These are phyloP conservation scores for Cokeromyces recurvatus DNA, from an alignment of 371 early-diverging fungal species.

Conservation along the genomic window DNA sequence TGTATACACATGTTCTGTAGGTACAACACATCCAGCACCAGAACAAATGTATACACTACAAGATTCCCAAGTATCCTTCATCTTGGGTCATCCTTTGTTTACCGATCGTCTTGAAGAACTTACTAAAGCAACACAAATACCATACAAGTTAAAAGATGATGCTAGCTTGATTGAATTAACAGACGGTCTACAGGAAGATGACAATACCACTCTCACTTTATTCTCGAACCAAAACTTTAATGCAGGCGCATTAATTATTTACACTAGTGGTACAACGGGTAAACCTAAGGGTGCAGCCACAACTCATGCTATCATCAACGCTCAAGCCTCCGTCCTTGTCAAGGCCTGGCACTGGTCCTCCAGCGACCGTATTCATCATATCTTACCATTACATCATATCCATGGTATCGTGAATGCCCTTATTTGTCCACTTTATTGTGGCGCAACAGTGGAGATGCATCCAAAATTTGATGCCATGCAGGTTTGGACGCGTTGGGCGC, in stretches of 20 bases:
- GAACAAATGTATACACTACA: slow-evolving; percentile 63
- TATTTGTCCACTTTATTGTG: slow-evolving; percentile 56
- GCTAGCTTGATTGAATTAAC: not conserved
- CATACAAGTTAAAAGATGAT: slow-evolving; percentile 1
- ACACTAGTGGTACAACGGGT: slow-evolving; percentile 78
- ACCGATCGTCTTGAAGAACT: slow-evolving; percentile 22
- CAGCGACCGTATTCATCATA: slow-evolving; percentile 69
- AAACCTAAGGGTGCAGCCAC: slow-evolving; percentile 81
- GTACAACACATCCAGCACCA: slow-evolving; percentile 58
- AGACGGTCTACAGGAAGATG: not conserved
- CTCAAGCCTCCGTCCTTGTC: slow-evolving; percentile 60
- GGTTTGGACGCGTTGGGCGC: slow-evolving; percentile 60
- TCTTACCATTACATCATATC: slow-evolving; percentile 82
- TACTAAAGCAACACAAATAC: slow-evolving; percentile 8
- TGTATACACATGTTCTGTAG: slow-evolving; percentile 12
- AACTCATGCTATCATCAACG: slow-evolving; percentile 61
- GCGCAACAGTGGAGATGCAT: slow-evolving; percentile 76
- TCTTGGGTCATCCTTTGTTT: slow-evolving; percentile 42
- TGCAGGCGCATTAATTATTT: slow-evolving; percentile 69
- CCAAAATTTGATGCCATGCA: slow-evolving; percentile 56
- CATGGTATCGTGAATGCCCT: slow-evolving; percentile 72
- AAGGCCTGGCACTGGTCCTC: slow-evolving; percentile 72
- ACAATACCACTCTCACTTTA: slow-evolving; percentile 3
- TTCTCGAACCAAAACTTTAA: slow-evolving; percentile 11
- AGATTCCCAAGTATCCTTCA: slow-evolving; percentile 50